phyloP scores from a whole-genome alignment of 1,139 yeast species.

The Blastobotrys proliferans region DNA sequence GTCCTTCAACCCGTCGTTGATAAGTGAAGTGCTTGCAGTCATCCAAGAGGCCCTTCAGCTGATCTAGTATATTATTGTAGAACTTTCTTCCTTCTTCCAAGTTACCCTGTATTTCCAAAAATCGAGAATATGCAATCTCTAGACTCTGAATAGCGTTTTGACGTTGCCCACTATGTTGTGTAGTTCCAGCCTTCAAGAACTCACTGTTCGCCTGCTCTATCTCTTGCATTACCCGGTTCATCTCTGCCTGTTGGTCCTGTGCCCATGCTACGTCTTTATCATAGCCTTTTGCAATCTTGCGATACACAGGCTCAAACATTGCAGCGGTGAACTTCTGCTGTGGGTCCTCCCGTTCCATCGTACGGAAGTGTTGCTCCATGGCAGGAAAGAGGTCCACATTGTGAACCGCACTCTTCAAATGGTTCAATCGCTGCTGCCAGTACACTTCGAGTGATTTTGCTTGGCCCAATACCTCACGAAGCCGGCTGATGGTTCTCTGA shows the following conservation, averaged over 20 bases:
- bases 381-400: constrained; percentile 30
- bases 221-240: constrained; percentile 41
- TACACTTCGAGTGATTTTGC: constrained; percentile 26
- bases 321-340: constrained; percentile 27
- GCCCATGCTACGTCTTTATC: constrained; percentile 42
- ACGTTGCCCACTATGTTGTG: constrained; percentile 42
- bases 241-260: constrained; percentile 43
- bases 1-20: constrained; percentile 51
- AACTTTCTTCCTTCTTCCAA: constrained; percentile 67
- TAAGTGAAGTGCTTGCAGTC: constrained; percentile 56
- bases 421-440: constrained; percentile 27
- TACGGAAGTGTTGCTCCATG: constrained; percentile 23
- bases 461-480: constrained; percentile 41
- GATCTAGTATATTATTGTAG: constrained; percentile 57
- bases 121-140: constrained; percentile 52
- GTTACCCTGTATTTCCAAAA: constrained; percentile 53
- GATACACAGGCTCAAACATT: constrained; percentile 32
- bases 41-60: constrained; percentile 45
- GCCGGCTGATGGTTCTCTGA: constrained; percentile 38
- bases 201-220: constrained; percentile 20
- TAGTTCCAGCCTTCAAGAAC: constrained; percentile 14
- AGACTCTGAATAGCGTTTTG: constrained; percentile 50
- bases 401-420: constrained; percentile 27
- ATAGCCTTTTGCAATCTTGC: constrained; percentile 33
- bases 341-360: constrained; percentile 22